These are phyloP conservation scores for Dothistroma pini DNA, from an alignment of 2,329 filamentous ascomycete species.

Conservation along the genomic window DNA sequence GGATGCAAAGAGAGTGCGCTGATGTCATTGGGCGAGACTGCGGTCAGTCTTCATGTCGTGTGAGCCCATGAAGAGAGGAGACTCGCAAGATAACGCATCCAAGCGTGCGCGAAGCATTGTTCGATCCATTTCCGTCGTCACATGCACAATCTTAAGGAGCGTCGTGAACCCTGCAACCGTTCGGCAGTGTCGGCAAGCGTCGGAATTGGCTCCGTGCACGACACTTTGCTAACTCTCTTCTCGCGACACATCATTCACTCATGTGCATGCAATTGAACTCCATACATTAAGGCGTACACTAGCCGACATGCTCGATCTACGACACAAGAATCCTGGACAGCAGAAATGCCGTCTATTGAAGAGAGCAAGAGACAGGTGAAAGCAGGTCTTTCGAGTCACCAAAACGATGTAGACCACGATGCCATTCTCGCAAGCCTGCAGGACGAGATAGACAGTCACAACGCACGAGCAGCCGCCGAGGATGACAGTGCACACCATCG, in stretches of 20 bases:
- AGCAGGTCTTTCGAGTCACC: conserved; percentile 20
- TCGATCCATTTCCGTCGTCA: conserved; percentile 4
- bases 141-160: conserved; percentile 2
- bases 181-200: conserved; percentile 1
- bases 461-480: conserved; percentile 17
- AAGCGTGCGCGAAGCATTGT: neutral
- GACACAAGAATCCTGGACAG: neutral
- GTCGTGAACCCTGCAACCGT: neutral
- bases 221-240: too few species aligned
- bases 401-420: conserved; percentile 30
- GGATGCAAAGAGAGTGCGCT: neutral
- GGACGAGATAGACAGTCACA: conserved; percentile 35
- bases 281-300: neutral
- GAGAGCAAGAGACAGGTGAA: conserved; percentile 32
- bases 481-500: conserved; percentile 9
- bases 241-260: neutral
- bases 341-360: conserved; percentile 34
- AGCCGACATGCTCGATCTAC: conserved; percentile 9
- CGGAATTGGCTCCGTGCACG: neutral
- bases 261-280: neutral
- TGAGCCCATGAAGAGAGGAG: neutral
- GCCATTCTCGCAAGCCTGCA: conserved; percentile 32
- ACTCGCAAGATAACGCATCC: neutral
- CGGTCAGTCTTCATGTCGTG: conserved; percentile 1
- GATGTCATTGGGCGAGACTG: neutral